Evolutionary conservation across 1,284 basidiomycete species (phyloP).

Genomic region (Ceratobasidium sp.): DNA sequence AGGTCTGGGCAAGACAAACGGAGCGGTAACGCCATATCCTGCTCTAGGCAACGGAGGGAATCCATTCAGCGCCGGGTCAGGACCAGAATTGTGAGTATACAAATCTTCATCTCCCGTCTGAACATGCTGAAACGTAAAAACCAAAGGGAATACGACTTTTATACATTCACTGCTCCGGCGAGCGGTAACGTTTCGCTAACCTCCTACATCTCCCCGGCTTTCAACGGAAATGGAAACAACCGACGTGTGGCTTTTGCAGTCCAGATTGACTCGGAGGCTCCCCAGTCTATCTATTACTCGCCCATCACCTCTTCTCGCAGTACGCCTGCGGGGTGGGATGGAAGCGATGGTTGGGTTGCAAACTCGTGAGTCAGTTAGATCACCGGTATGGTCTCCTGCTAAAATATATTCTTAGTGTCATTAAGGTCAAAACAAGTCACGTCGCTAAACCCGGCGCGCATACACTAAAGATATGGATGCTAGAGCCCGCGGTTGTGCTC

Average conservation of each 20-base stretch:
- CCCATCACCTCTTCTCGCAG: constrained; percentile 65
- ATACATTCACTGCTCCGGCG: constrained; percentile 65
- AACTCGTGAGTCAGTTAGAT: constrained; percentile 55
- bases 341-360: constrained; percentile 67
- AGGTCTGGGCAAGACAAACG: constrained; percentile 69
- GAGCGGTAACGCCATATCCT: constrained; percentile 73
- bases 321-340: constrained; percentile 67
- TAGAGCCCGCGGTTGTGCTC: constrained; percentile 72
- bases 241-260: constrained; percentile 70
- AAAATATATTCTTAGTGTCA: constrained; percentile 54
- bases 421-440: constrained; percentile 60
- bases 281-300: constrained; percentile 65
- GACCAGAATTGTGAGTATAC: constrained; percentile 68
- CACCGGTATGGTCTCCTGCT: neutral
- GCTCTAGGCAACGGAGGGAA: constrained; percentile 64
- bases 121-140: neutral
- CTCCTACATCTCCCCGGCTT: constrained; percentile 68
- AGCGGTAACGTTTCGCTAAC: constrained; percentile 64
- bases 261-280: constrained; percentile 64
- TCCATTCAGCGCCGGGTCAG: constrained; percentile 71
- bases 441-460: constrained; percentile 66
- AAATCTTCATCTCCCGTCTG: neutral
- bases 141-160: constrained; percentile 74
- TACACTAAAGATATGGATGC: constrained; percentile 72
- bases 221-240: constrained; percentile 68